phyloP scores from a whole-genome alignment of 371 early-diverging fungal species.

The Mortierella sp. region DNA sequence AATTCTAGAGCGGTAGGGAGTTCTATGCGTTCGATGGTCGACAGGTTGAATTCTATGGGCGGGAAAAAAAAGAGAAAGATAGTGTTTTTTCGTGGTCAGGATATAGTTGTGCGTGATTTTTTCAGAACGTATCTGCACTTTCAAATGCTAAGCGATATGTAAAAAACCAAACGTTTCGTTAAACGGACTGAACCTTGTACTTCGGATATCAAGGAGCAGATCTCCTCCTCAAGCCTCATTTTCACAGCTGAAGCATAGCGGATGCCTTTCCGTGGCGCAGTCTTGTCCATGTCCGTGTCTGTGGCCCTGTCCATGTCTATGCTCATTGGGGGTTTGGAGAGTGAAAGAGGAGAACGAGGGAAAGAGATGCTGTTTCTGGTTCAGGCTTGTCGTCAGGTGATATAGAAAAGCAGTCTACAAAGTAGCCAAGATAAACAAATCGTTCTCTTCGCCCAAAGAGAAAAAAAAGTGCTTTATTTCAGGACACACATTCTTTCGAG shows the following conservation, averaged over 20 bases:
- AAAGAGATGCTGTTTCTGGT: background rate
- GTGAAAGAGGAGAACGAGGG: background rate
- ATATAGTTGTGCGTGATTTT: too few species aligned
- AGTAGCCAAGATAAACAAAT: too few species aligned
- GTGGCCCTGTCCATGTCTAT: background rate
- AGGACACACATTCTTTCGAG: background rate
- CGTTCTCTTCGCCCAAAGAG: too few species aligned
- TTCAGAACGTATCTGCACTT: too few species aligned
- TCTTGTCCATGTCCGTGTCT: background rate
- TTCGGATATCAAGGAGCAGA: constrained; percentile 40
- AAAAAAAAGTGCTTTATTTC: too few species aligned
- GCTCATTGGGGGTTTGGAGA: background rate
- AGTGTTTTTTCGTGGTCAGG: background rate
- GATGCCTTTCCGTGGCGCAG: constrained; percentile 11
- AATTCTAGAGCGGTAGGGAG: constrained; percentile 62
- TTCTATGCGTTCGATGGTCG: constrained; percentile 45
- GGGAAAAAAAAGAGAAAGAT: background rate
- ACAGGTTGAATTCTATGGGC: constrained; percentile 39
- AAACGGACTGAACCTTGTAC: constrained; percentile 44
- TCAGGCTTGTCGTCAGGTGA: too few species aligned
- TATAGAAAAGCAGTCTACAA: too few species aligned
- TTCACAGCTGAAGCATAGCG: constrained; percentile 28
- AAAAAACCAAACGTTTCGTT: too few species aligned
- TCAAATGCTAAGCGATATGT: too few species aligned
- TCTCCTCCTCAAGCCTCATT: constrained; percentile 51